Evolutionary conservation across 2,329 filamentous ascomycete genomes (phyloP).

Genomic region (Paraphaeosphaeria minitans): DNA sequence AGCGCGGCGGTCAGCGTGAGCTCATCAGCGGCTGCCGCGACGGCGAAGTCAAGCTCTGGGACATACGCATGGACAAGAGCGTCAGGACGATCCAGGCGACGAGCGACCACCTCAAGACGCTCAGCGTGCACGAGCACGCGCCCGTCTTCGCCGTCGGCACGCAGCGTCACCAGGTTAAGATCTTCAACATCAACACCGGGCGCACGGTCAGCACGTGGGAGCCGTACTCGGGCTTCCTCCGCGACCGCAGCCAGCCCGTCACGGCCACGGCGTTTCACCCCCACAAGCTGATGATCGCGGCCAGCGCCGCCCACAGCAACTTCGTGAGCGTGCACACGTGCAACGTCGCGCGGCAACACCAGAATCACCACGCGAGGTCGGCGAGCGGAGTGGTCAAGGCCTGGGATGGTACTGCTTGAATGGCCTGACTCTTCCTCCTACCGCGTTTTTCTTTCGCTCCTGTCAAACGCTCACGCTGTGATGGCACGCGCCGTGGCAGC

Average conservation of each 20-base stretch:
- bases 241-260: conserved; percentile 80
- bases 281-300: conserved; percentile 88
- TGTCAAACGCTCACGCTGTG: too few species aligned
- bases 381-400: conserved; percentile 37
- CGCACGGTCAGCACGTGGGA: conserved; percentile 80
- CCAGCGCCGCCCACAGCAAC: conserved; percentile 82
- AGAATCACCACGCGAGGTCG: conserved; percentile 15
- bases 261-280: conserved; percentile 93
- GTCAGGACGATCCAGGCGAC: conserved; percentile 76
- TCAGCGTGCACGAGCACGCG: conserved; percentile 93
- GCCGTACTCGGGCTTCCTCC: conserved; percentile 87
- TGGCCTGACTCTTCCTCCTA: neutral
- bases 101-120: conserved; percentile 76
- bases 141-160: conserved; percentile 96
- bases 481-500: neutral
- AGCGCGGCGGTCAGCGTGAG: conserved; percentile 90
- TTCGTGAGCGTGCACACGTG: conserved; percentile 84
- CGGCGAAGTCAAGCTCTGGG: conserved; percentile 94
- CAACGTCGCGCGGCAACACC: conserved; percentile 28
- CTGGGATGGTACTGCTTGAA: conserved; percentile 35
- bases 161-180: conserved; percentile 83
- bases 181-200: conserved; percentile 83
- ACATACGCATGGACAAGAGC: conserved; percentile 83
- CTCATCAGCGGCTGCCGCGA: conserved; percentile 88
- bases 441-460: neutral